Evolutionary conservation across 2,329 filamentous ascomycete species (phyloP), one percentile per base, ranked within the genome.

Genomic region (Phyllosticta capitalensis): DNA sequence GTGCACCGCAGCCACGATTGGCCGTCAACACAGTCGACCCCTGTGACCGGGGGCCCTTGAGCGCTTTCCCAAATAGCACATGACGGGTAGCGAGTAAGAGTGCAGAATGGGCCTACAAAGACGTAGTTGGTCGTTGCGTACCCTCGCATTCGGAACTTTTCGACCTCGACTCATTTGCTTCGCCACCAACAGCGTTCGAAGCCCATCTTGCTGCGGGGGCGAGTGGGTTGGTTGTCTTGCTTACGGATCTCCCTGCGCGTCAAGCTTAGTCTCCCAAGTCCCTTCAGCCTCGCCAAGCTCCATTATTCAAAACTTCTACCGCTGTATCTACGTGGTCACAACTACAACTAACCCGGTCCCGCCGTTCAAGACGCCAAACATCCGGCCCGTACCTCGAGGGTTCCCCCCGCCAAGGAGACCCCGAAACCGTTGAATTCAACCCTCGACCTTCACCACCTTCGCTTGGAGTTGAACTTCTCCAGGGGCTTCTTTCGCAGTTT

Each of bases 1-100:
- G 50, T 26, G 56, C 56, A 45, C 57, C 24, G 52, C 52, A 50
- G 33, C 24, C 52, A 33, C 55, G 55, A 53, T 53, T 53, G 52
- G 52, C 21, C 52, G 52, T 26, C 30, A 48, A 20, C 55, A 24
- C 55, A 21, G 24, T 28, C 24, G 21, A n/a, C 55, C 55, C 55
- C 55, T 20, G 17, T 9, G 22, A 21, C 55, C 55, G 19, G 45
- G 22, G 55, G 45, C 22, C 65, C 69, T 68, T 68, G 64, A 65
- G 59, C 64, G 64, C 64, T 65, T 63, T 67, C 63, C 63, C 64
- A 67, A 71, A 69, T 72, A 73, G 72, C 69, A 69, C 65, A 56
- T 65, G 62, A 64, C 64, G 60, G 63, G 63, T 71, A 66, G 71
- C 72, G 71, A 74, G 66, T 73, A 61, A 72, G 61, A 70, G 63